A percentile compares a stretch with the other conserved stretches of the same genome.
These are phyloP conservation scores for Kockiozyma suomiensis DNA, from an alignment of 805 yeast genomes.

Conservation along the genomic window DNA sequence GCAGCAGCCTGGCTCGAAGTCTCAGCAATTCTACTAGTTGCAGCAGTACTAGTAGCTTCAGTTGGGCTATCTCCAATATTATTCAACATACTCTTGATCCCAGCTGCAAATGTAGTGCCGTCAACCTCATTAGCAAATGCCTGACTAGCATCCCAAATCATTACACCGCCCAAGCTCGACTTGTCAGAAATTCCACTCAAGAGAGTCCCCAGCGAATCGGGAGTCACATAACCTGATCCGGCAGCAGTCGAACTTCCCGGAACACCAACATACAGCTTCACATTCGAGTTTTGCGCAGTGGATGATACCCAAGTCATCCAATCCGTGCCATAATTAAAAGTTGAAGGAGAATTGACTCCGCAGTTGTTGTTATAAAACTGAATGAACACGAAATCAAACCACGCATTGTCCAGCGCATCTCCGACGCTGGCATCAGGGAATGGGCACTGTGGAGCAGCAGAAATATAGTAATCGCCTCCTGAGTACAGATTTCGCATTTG, in stretches of 20 bases:
- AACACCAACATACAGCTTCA: slow-evolving; percentile 72
- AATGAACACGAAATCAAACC: slow-evolving; percentile 78
- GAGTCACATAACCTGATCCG: slow-evolving; percentile 58
- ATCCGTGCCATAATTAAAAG: slow-evolving; percentile 54
- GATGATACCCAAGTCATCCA: slow-evolving; percentile 57
- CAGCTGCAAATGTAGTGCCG: slow-evolving; percentile 50
- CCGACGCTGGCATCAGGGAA: slow-evolving; percentile 77
- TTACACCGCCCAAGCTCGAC: slow-evolving; percentile 66
- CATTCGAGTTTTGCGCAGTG: slow-evolving; percentile 65
- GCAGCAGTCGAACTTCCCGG: slow-evolving; percentile 63
- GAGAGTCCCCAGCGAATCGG: slow-evolving; percentile 41
- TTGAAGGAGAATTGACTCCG: slow-evolving; percentile 47
- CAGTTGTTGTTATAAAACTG: slow-evolving; percentile 83
- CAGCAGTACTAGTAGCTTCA: background rate
- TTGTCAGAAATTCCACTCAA: slow-evolving; percentile 38
- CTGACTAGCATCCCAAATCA: slow-evolving; percentile 60
- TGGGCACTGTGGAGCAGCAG: slow-evolving; percentile 93
- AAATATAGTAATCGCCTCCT: slow-evolving; percentile 49
- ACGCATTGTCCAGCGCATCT: slow-evolving; percentile 64
- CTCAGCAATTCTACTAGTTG: background rate
- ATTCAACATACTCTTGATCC: slow-evolving; percentile 49
- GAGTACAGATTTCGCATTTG: slow-evolving; percentile 57
- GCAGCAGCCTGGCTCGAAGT: background rate
- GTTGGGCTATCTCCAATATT: background rate
- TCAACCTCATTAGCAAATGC: slow-evolving; percentile 53